A percentile compares a stretch with the other conserved stretches of the same genome.
Conservation (phyloP, 768 basidiomycete species). For the Chlorophyllum brunneum region DNA sequence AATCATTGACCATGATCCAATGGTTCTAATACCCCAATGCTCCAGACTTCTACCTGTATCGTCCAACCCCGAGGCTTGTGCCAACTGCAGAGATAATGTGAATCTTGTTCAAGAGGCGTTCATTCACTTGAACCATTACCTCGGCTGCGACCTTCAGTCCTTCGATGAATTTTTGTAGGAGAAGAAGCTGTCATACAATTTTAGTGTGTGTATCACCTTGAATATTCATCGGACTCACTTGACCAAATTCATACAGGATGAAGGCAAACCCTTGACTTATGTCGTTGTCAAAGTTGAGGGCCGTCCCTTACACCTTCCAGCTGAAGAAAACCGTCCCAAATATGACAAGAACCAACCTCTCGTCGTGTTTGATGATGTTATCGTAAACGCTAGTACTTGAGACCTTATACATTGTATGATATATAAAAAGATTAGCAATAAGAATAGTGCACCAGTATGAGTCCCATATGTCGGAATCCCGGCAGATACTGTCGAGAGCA, state of each 20-base stretch:
- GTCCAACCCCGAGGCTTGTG: conserved; percentile 32
- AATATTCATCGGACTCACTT: background rate
- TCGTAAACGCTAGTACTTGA: background rate
- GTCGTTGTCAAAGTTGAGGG: background rate
- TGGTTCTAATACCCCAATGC: no score
- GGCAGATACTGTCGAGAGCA: no score
- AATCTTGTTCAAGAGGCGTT: conserved; percentile 37
- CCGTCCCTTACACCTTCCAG: background rate
- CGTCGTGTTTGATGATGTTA: background rate
- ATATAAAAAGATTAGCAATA: no score
- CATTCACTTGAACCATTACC: conserved; percentile 37
- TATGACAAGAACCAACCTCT: background rate
- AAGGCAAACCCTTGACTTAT: background rate
- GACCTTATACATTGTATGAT: no score
- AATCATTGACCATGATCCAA: no score
- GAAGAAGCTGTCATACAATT: conserved; percentile 2
- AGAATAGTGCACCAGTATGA: no score
- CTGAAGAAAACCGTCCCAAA: background rate
- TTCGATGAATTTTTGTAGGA: conserved; percentile 35
- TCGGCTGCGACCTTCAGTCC: conserved; percentile 27
- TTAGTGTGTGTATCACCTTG: background rate
- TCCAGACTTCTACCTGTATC: no score
- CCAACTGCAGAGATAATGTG: conserved; percentile 33
- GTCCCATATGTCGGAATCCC: no score
- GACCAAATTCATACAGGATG: background rate